Evolutionary conservation across 1,284 basidiomycete genomes (phyloP), one percentile per base, ranked within the genome.

Genomic region (Wolfiporia cocos): DNA sequence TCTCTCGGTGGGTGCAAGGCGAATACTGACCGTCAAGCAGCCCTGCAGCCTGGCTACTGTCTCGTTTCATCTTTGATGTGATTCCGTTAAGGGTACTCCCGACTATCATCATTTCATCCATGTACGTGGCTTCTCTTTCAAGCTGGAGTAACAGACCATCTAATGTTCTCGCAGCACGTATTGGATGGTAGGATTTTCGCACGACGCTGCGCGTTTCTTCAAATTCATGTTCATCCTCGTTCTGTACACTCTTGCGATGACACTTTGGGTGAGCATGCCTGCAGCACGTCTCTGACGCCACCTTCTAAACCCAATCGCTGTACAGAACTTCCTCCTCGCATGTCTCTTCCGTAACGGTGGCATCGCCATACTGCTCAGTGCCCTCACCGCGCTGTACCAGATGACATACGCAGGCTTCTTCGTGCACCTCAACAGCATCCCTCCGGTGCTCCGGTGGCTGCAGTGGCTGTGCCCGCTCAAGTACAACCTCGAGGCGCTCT

Each of bases 181-280:
- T 57, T 95, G 89, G 84, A 91, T 95, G 92, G 89, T 91, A 11
- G 91, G 92, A 7, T 74, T 95, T 1, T 74, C 86, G 1, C 69
- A 68, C 15, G 62, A 64, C 36, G 53, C 64, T 2, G 57, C 59
- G 2, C 54, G 63, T 42, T 65, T 56, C 53, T 66, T 65, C 61
- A 66, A 65, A 29, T 66, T 61, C 53, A 47, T 65, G 5, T 61
- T 66, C 48, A 63, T 65, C 30, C 46, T 66, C 6, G 62, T 65
- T 3, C 42, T 66, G 31, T 94, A 82, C 58, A 81, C 82, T 0
- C 69, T 94, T 12, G 79, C 73, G 22, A 88, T 92, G 77, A 90
- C 89, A 0, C 74, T 94, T 35, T 92, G 78, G 59, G 87, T 90
- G 54, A 49, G 84, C 70, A 20, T 7, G n/a, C 28, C 29, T 28